Evolutionary conservation across 495 filamentous ascomycete species (phyloP).

Genomic region (Penicillium taxi): DNA sequence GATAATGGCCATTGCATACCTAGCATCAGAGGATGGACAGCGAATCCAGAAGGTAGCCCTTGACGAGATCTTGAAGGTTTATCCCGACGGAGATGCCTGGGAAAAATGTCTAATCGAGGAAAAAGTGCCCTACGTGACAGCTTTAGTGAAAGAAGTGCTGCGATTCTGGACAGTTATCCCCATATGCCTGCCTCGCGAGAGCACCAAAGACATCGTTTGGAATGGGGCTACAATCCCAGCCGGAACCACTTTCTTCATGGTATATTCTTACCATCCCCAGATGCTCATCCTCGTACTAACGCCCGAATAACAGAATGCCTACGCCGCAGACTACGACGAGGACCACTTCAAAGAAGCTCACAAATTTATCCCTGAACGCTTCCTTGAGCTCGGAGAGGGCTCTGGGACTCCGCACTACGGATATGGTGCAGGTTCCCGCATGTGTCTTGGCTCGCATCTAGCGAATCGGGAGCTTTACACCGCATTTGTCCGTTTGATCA

Average conservation of each 20-base stretch:
- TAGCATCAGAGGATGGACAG: conserved; percentile 54
- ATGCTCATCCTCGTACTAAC: background rate
- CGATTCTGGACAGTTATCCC: conserved; percentile 70
- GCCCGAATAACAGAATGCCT: conserved; percentile 46
- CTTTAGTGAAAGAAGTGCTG: conserved; percentile 60
- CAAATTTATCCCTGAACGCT: conserved; percentile 56
- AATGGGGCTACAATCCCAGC: conserved; percentile 52
- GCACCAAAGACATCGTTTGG: conserved; percentile 56
- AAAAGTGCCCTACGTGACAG: conserved; percentile 62
- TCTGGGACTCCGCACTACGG: conserved; percentile 61
- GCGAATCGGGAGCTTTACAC: conserved; percentile 63
- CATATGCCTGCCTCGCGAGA: conserved; percentile 58
- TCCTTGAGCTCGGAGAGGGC: conserved; percentile 47
- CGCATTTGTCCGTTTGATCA: conserved; percentile 59
- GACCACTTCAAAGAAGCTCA: conserved; percentile 54
- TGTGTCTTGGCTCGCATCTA: conserved; percentile 65
- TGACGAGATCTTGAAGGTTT: conserved; percentile 54
- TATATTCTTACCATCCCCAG: conserved; percentile 10
- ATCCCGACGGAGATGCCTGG: conserved; percentile 59
- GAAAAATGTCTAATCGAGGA: conserved; percentile 57
- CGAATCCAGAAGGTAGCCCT: conserved; percentile 56
- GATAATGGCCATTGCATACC: conserved; percentile 65
- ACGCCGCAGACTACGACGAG: conserved; percentile 60
- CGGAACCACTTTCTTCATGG: conserved; percentile 61
- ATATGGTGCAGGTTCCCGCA: conserved; percentile 62